phyloP scores from a whole-genome alignment of 2,329 filamentous ascomycete species.

The Cladorrhinum sp. region DNA sequence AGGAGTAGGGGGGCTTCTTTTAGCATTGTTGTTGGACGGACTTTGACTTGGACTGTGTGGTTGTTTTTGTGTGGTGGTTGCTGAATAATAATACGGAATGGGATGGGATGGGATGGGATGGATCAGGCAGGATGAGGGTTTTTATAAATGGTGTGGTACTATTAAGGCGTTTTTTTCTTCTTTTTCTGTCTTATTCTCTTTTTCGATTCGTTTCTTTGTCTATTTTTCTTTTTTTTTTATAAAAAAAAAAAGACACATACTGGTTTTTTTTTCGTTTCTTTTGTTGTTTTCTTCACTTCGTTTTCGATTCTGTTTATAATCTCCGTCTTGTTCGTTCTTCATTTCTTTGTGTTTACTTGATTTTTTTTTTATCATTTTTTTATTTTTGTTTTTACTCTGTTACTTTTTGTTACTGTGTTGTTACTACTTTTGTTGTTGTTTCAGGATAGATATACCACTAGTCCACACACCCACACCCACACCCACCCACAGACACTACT shows the following conservation, averaged over 20 bases:
- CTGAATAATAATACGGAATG: too few species aligned
- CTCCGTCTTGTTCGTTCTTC: background rate
- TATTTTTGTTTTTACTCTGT: background rate
- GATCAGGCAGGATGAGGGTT: too few species aligned
- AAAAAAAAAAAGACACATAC: slow-evolving; percentile 3
- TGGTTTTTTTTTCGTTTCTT: slow-evolving; percentile 3
- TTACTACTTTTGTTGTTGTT: too few species aligned
- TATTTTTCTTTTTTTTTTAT: slow-evolving; percentile 1
- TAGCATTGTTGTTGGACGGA: background rate
- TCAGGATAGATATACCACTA: slow-evolving; percentile 4
- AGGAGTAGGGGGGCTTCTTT: slow-evolving; percentile 30
- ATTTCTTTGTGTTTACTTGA: background rate
- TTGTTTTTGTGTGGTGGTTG: background rate
- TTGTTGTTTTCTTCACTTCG: slow-evolving; percentile 1
- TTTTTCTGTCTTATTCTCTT: too few species aligned
- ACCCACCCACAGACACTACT: too few species aligned
- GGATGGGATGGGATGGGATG: background rate
- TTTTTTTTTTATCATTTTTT: background rate
- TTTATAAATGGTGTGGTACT: background rate
- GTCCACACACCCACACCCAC: background rate
- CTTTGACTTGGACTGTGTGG: too few species aligned
- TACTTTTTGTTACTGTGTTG: slow-evolving; percentile 1
- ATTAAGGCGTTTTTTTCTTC: background rate
- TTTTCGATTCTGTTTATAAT: background rate
- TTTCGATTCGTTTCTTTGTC: slow-evolving; percentile 1